These are phyloP conservation scores for Besnoitia besnoiti DNA, from an alignment of 169 alveolate species.

Conservation along the genomic window DNA sequence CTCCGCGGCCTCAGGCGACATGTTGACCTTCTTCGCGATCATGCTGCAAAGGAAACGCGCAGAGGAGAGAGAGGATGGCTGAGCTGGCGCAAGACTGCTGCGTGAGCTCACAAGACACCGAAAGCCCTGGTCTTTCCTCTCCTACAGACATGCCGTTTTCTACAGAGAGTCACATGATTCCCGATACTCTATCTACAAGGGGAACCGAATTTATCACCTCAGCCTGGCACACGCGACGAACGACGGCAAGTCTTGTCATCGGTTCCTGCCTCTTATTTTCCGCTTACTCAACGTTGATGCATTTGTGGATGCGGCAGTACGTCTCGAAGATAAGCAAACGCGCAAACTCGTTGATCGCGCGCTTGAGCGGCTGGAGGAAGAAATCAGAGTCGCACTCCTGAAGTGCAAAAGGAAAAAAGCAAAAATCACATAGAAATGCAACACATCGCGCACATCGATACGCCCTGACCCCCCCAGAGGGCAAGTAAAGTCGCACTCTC, in stretches of 20 bases:
- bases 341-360: conserved; percentile 86
- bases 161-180: neutral
- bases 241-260: neutral
- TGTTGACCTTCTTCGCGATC: conserved; percentile 87
- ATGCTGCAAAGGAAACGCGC: conserved; percentile 67
- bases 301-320: conserved; percentile 91
- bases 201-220: too few relatives aligned
- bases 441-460: neutral
- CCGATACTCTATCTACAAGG: neutral
- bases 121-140: neutral
- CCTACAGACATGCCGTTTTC: too few relatives aligned
- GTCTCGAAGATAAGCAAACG: conserved; percentile 89
- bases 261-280: neutral
- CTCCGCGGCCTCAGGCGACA: conserved; percentile 89
- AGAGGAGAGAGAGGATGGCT: neutral
- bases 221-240: too few relatives aligned
- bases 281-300: conserved; percentile 83
- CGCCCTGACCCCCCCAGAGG: neutral
- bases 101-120: neutral
- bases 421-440: neutral
- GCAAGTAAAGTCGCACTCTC: neutral
- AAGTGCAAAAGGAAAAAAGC: neutral
- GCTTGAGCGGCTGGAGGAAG: conserved; percentile 85
- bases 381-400: conserved; percentile 82
- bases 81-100: neutral